Evolutionary conservation across 129 eudicot species (phyloP), one percentile per base, ranked within the genome.

Genomic region (Arctium minus): DNA sequence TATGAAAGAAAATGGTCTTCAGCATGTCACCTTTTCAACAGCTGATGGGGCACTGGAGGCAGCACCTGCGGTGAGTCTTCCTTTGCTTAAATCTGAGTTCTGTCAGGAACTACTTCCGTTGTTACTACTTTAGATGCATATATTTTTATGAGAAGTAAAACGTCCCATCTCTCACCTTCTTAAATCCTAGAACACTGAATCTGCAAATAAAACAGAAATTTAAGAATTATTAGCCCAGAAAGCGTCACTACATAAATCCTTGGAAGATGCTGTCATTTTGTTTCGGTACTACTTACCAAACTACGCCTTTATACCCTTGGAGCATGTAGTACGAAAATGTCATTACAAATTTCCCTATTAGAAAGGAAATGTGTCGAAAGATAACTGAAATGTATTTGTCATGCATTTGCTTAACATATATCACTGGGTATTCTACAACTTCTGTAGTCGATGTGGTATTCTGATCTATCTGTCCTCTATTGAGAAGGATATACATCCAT

Each of bases 31-130:
- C 0, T 95, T 96, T 85, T 96, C 99, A 70, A 90, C 99, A 65
- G 99, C 99, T 88, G 99, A 96, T 85, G 99, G 99, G 40, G 99
- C 97, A 77, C 81, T 93, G 69, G 99, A 96, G 82, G 99, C 99
- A 78, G 97, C 99, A 87, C 99, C 99, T 70, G 99, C 97, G 17
- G 99, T 96, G 81, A 93, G 97, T 64, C 72, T 50, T 83, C 6
- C 67, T 79, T 38, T 15, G 8, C 50, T 44, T 12, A 44, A 39
- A 12, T 18, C 13, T 22, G 42, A 11, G 22, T 74, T 39, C 48
- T 36, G 38, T 72, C 46, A 35, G 33, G 48, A 8, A 65, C 32
- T 37, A 40, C 50, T 81, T 50, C 60, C n/a, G 30, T 65, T 75
- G 72, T 33, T 48, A 67, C 60, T 37, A 48, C 18, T 74, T 62